Evolutionary conservation across 2,329 filamentous ascomycete genomes (phyloP), one percentile per base, ranked within the genome.

Genomic region (Claviceps sp.): DNA sequence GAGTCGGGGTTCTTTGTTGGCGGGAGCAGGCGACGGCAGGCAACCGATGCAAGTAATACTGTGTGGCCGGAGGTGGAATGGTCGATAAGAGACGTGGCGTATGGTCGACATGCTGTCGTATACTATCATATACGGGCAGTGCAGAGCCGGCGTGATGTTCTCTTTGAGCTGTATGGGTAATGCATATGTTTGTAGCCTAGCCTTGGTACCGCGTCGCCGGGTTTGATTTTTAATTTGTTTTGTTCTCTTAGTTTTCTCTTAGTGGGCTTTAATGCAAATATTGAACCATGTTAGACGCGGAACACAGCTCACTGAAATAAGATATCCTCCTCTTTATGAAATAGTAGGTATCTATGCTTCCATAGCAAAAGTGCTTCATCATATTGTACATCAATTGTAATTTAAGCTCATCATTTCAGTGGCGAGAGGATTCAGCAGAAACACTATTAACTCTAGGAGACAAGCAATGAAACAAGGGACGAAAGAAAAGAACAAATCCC

Each of bases 211-310:
- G 51, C 24, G 54, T 50, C 50, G 47, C 53, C 57, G 56, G 57
- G 52, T 56, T 56, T 57, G 63, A 62, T 63, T 61, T 59, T 62
- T 65, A 69, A 70, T 66, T 68, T 70, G 69, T 73, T 63, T 61
- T 62, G 55, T 67, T 60, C 63, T 68, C 70, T 71, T 67, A 68
- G 69, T 69, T 73, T 11, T 75, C 69, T 74, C 73, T 65, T 80
- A 78, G 70, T 78, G 72, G 70, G 72, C 73, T 78, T 78, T 80
- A 80, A 80, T 80, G 74, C 75, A 77, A 72, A 78, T 77, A 78
- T 77, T 72, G 73, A 69, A 70, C 70, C 68, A 68, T 71, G 69
- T 48, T 50, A 30, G 16, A 26, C 8, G 13, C 6, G 13, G 22
- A 26, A 24, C 6, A 24, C 41, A 17, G 10, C 3, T 22, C 5